A percentile compares a stretch with the other conserved stretches of the same genome.
Evolutionary conservation across 768 basidiomycete species (phyloP).

Genomic region (Boletus pseudo-olivaceus): DNA sequence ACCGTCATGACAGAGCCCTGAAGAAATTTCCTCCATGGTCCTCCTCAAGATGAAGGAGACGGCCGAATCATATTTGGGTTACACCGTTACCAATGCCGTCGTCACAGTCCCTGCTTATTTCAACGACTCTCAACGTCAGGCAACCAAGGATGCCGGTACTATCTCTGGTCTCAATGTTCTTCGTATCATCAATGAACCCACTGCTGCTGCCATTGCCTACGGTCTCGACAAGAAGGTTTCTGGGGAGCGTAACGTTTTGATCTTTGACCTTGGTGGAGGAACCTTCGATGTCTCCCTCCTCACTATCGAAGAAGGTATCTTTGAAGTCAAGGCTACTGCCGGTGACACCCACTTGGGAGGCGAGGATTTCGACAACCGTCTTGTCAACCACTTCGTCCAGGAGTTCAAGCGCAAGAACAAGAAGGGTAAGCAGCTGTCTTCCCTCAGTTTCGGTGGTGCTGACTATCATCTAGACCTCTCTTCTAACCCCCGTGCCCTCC

Average conservation of each 20-base stretch:
- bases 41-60: conserved; percentile 98
- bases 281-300: conserved; percentile 97
- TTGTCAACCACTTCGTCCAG: conserved; percentile 94
- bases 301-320: conserved; percentile 96
- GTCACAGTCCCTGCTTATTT: conserved; percentile 98
- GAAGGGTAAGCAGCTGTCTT: conserved; percentile 54
- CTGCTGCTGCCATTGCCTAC: conserved; percentile 97
- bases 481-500: conserved; percentile 89
- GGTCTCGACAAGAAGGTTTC: conserved; percentile 93
- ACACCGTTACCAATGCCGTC: conserved; percentile 82
- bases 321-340: conserved; percentile 97
- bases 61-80: conserved; percentile 93
- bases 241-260: conserved; percentile 92
- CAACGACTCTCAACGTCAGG: conserved; percentile 98
- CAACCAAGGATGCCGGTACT: conserved; percentile 95
- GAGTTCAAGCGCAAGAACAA: conserved; percentile 99
- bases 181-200: conserved; percentile 99
- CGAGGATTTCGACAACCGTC: conserved; percentile 97
- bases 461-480: conserved; percentile 62
- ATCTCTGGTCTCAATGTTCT: conserved; percentile 94
- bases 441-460: background rate
- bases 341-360: conserved; percentile 98
- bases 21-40: conserved; percentile 98
- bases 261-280: conserved; percentile 98
- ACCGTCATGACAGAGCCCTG: conserved; percentile 63